Conservation (phyloP, 805 yeast genomes). For the Teunomyces aglyptinius region DNA sequence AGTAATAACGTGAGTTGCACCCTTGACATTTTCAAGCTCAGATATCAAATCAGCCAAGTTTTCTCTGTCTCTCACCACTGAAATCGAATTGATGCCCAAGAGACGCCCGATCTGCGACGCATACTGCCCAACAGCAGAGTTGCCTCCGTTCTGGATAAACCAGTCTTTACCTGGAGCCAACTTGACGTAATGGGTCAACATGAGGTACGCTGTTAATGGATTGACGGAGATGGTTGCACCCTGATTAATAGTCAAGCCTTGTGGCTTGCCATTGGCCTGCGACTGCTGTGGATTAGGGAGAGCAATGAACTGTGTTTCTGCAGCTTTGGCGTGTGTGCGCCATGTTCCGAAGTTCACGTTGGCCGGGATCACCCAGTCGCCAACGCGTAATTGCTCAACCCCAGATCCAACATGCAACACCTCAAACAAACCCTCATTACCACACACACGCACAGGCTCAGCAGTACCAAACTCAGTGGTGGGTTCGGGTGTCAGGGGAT, state of each 20-base stretch:
- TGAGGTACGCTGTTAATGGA: constrained; percentile 87
- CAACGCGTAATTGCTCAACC: constrained; percentile 49
- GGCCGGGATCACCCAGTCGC: constrained; percentile 88
- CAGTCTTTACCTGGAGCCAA: constrained; percentile 69
- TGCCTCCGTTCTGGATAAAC: constrained; percentile 96
- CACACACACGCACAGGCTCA: constrained; percentile 78
- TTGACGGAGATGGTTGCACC: constrained; percentile 93
- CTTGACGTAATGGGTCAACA: constrained; percentile 69
- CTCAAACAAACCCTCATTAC: constrained; percentile 91
- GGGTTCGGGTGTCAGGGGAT: constrained; percentile 48
- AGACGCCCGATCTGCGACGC: constrained; percentile 84
- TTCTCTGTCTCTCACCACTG: constrained; percentile 84
- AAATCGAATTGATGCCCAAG: constrained; percentile 77
- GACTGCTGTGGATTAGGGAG: constrained; percentile 55
- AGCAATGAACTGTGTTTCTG: constrained; percentile 51
- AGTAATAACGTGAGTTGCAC: constrained; percentile 88
- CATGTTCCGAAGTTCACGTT: constrained; percentile 87
- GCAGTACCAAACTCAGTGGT: constrained; percentile 53
- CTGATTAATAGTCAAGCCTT: constrained; percentile 42
- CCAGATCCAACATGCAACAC: constrained; percentile 67
- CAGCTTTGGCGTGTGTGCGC: constrained; percentile 72
- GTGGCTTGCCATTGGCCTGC: constrained; percentile 30
- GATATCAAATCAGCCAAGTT: constrained; percentile 58
- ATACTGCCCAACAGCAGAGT: constrained; percentile 89
- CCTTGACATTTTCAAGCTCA: constrained; percentile 55